Percentiles rank a stretch among this genome's conserved stretches.
These are phyloP conservation scores for Tetrapyrgos nigripes DNA, from an alignment of 1,284 basidiomycete genomes.

Conservation along the genomic window DNA sequence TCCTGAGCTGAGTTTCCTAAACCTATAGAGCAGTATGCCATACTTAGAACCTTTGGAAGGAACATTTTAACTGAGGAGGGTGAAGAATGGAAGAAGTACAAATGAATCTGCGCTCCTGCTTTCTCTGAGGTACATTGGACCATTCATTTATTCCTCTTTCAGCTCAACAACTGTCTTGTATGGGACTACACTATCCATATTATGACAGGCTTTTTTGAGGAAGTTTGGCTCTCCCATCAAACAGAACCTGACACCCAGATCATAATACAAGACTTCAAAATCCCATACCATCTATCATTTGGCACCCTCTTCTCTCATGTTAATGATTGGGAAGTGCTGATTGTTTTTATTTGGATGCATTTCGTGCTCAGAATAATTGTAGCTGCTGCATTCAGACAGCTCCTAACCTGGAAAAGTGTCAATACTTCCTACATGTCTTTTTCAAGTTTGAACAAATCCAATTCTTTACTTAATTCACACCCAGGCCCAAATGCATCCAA, in stretches of 20 bases:
- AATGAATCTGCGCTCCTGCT: slow-evolving; percentile 44
- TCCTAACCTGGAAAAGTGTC: not conserved
- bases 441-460: not conserved
- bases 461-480: too few species aligned
- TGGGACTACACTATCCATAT: slow-evolving; percentile 45
- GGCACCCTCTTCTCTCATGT: too few species aligned
- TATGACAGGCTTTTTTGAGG: slow-evolving; percentile 29
- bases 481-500: too few species aligned
- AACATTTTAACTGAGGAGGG: slow-evolving; percentile 51
- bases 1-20: slow-evolving; percentile 36
- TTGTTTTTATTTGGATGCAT: not conserved
- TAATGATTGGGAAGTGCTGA: too few species aligned
- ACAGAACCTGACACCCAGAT: not conserved
- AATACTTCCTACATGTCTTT: not conserved
- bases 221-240: slow-evolving; percentile 12
- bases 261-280: not conserved
- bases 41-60: slow-evolving; percentile 38
- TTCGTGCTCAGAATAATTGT: not conserved
- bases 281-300: not conserved
- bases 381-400: not conserved
- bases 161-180: slow-evolving; percentile 45
- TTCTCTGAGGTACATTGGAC: slow-evolving; percentile 42
- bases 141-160: not conserved
- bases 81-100: slow-evolving; percentile 51
- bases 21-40: slow-evolving; percentile 33